Evolutionary conservation across 148 eudicot species (phyloP).

Genomic region (Diospyros lotus): DNA sequence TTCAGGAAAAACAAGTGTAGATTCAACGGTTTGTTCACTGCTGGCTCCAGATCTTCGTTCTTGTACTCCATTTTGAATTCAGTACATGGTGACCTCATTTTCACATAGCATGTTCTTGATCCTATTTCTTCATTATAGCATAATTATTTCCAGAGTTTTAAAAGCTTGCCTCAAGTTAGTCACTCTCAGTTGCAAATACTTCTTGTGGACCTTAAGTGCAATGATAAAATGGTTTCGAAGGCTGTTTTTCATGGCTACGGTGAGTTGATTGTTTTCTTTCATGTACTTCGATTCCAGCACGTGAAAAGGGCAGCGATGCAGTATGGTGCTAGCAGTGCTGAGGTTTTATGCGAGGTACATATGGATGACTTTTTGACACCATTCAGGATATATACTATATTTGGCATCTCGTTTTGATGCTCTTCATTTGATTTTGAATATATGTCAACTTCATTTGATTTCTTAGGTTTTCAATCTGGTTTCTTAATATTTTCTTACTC

Average conservation of each 20-base stretch:
- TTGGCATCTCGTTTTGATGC: neutral
- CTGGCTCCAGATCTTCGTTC: neutral
- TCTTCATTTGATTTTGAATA: neutral
- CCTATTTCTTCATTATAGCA: neutral
- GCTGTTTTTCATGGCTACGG: neutral
- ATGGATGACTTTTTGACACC: neutral
- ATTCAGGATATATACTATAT: neutral
- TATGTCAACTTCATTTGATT: neutral
- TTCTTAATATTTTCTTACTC: slow-evolving; percentile 1
- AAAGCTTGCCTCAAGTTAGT: neutral
- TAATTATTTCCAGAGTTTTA: neutral
- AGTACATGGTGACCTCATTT: neutral
- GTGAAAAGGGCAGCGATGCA: slow-evolving; percentile 69
- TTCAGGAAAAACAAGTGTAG: too few species aligned
- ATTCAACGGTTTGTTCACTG: neutral
- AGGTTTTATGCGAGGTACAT: slow-evolving; percentile 85
- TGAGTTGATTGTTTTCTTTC: neutral
- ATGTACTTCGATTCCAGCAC: slow-evolving; percentile 42
- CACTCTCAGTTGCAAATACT: neutral
- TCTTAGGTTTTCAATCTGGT: neutral
- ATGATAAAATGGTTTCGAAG: neutral
- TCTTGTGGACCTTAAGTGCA: neutral
- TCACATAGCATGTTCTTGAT: neutral
- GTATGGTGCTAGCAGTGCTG: slow-evolving; percentile 80
- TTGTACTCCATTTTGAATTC: neutral